Evolutionary conservation across 1,284 basidiomycete species (phyloP).

Genomic region (Apiotrichum gamsii): DNA sequence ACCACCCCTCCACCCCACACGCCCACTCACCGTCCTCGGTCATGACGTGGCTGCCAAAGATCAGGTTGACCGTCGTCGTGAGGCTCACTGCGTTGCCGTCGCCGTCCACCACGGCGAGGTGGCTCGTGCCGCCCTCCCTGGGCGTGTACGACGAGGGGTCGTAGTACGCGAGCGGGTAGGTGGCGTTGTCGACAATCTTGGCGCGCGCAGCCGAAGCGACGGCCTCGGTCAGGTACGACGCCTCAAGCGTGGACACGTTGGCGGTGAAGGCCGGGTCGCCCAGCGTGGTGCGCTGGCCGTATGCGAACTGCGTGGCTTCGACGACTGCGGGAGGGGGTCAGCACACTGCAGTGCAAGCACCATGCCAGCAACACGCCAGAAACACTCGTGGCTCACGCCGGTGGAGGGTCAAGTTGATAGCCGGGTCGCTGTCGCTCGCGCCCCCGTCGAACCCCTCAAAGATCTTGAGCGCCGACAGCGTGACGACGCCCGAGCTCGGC

Average conservation of each 20-base stretch:
- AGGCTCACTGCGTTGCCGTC: slow-evolving; percentile 45
- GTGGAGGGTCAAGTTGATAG: slow-evolving; percentile 39
- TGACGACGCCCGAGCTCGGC: slow-evolving; percentile 29
- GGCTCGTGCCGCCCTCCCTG: slow-evolving; percentile 45
- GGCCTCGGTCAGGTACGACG: slow-evolving; percentile 33
- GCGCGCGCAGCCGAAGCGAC: slow-evolving; percentile 30
- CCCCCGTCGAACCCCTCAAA: slow-evolving; percentile 28
- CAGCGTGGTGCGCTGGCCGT: slow-evolving; percentile 45
- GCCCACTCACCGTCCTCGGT: slow-evolving; percentile 22
- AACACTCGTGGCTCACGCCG: slow-evolving; percentile 23
- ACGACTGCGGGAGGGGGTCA: slow-evolving; percentile 24
- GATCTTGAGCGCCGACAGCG: slow-evolving; percentile 34
- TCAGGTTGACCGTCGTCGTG: slow-evolving; percentile 49
- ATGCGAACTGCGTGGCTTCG: slow-evolving; percentile 46
- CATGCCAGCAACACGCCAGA: too few relatives aligned
- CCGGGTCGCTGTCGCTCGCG: slow-evolving; percentile 15
- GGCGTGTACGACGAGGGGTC: slow-evolving; percentile 36
- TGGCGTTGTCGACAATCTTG: slow-evolving; percentile 32
- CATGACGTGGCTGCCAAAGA: slow-evolving; percentile 17
- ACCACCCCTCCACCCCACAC: too few relatives aligned
- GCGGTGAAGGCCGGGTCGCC: slow-evolving; percentile 47
- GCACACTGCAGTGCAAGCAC: background rate
- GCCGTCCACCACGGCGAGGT: slow-evolving; percentile 44
- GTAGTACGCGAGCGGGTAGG: slow-evolving; percentile 38
- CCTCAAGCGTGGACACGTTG: slow-evolving; percentile 44